Evolutionary conservation across 768 basidiomycete genomes (phyloP).

Genomic region (Rhizopogon vinicolor): DNA sequence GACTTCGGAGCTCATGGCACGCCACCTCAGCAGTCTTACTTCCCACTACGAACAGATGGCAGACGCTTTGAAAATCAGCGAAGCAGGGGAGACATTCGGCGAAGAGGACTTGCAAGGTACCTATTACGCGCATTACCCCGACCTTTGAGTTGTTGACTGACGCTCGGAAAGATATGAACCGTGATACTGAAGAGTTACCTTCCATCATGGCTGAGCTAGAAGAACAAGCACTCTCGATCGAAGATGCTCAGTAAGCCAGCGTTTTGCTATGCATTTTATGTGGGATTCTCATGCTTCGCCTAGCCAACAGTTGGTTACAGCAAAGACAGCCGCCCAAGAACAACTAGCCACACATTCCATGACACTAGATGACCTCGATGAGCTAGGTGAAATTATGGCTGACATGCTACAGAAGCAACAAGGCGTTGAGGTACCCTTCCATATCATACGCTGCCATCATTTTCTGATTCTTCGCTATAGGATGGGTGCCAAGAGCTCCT

Average conservation of each 20-base stretch:
- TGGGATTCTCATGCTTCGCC: neutral
- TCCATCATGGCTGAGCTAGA: slow-evolving; percentile 72
- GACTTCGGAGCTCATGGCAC: slow-evolving; percentile 63
- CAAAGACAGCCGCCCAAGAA: slow-evolving; percentile 38
- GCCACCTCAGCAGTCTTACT: slow-evolving; percentile 64
- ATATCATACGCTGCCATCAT: neutral
- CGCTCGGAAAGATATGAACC: slow-evolving; percentile 60
- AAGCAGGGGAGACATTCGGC: slow-evolving; percentile 60
- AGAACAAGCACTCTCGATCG: slow-evolving; percentile 47
- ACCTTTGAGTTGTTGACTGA: neutral
- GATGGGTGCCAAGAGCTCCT: slow-evolving; percentile 49
- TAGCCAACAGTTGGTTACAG: slow-evolving; percentile 48
- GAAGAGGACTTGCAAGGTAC: slow-evolving; percentile 70
- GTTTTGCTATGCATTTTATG: neutral
- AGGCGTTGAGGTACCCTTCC: slow-evolving; percentile 51
- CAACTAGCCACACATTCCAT: slow-evolving; percentile 45
- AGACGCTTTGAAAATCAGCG: slow-evolving; percentile 57
- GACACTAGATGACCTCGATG: slow-evolving; percentile 64
- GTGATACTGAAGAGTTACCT: slow-evolving; percentile 76
- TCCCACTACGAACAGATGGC: slow-evolving; percentile 79
- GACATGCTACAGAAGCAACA: slow-evolving; percentile 73
- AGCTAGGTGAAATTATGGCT: slow-evolving; percentile 74
- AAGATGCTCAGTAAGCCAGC: slow-evolving; percentile 45
- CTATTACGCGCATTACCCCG: no score
- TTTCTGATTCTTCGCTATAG: slow-evolving; percentile 25